These are phyloP conservation scores for Vitis cinerea DNA, from an alignment of 164 flowering plant species.

Conservation along the genomic window DNA sequence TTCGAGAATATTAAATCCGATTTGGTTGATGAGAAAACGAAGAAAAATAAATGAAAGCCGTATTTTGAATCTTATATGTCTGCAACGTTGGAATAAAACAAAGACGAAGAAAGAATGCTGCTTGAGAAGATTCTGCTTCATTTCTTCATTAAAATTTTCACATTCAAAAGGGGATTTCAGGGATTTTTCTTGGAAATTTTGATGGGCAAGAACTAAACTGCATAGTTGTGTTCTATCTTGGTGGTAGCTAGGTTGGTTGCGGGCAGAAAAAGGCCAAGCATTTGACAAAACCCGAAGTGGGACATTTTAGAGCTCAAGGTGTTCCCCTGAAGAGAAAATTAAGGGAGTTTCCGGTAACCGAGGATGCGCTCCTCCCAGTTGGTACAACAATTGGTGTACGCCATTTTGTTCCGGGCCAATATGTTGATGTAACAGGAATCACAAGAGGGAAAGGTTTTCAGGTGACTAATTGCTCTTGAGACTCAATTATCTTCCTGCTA, in stretches of 20 bases:
- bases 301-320: conserved; percentile 96
- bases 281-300: conserved; percentile 89
- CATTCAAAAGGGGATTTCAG: not conserved
- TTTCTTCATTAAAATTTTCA: not conserved
- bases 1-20: not conserved
- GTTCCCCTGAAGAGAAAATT: conserved; percentile 93
- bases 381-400: conserved; percentile 80
- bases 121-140: not conserved
- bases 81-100: too few species aligned
- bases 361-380: conserved; percentile 95
- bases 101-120: too few species aligned
- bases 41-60: too few species aligned
- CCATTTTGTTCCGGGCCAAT: conserved; percentile 96
- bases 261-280: conserved; percentile 94
- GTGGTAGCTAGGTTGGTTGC: conserved; percentile 83
- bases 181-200: not conserved
- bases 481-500: not conserved
- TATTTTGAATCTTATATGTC: too few species aligned
- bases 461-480: conserved; percentile 35
- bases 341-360: conserved; percentile 91
- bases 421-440: conserved; percentile 87
- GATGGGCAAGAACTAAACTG: not conserved
- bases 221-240: conserved; percentile 1
- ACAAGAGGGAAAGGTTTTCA: conserved; percentile 94
- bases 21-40: too few species aligned